These are phyloP conservation scores for Parastagonospora nodorum DNA, from an alignment of 2,329 filamentous ascomycete genomes.

Conservation along the genomic window DNA sequence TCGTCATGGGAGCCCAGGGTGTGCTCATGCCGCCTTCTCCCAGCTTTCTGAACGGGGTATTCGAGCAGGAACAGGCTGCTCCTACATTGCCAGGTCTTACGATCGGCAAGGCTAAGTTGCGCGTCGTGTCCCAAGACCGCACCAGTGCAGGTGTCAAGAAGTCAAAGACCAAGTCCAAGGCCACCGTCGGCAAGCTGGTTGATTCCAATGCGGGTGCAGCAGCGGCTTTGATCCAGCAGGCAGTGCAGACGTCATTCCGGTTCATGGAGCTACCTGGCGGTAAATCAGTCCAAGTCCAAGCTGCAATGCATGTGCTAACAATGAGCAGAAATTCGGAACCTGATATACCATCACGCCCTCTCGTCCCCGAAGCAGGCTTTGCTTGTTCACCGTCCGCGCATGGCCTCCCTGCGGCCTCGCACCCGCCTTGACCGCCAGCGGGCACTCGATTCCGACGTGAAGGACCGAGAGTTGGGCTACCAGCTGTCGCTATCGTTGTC, in stretches of 20 bases:
- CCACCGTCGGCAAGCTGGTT: neutral
- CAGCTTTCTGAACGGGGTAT: neutral
- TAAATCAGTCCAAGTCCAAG: neutral
- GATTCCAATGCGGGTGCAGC: neutral
- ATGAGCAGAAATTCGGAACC: constrained; percentile 33
- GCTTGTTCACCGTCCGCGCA: constrained; percentile 29
- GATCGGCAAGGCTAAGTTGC: neutral
- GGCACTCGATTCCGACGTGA: constrained; percentile 20
- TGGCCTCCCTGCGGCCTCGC: constrained; percentile 28
- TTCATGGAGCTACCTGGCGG: constrained; percentile 31
- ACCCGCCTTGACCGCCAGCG: constrained; percentile 24
- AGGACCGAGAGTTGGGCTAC: constrained; percentile 11
- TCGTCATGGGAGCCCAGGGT: constrained; percentile 4
- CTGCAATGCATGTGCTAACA: constrained; percentile 4
- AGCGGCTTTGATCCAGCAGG: neutral
- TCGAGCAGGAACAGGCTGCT: neutral
- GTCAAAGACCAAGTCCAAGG: neutral
- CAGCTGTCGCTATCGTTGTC: constrained; percentile 2
- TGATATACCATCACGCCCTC: constrained; percentile 25
- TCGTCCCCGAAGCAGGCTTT: constrained; percentile 24
- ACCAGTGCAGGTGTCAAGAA: constrained; percentile 17
- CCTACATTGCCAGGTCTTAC: neutral
- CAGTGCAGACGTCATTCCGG: constrained; percentile 8
- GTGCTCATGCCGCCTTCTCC: constrained; percentile 14
- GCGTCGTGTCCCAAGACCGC: neutral